phyloP scores from a whole-genome alignment of 2,329 filamentous ascomycete genomes.

The Apiospora arundinis region DNA sequence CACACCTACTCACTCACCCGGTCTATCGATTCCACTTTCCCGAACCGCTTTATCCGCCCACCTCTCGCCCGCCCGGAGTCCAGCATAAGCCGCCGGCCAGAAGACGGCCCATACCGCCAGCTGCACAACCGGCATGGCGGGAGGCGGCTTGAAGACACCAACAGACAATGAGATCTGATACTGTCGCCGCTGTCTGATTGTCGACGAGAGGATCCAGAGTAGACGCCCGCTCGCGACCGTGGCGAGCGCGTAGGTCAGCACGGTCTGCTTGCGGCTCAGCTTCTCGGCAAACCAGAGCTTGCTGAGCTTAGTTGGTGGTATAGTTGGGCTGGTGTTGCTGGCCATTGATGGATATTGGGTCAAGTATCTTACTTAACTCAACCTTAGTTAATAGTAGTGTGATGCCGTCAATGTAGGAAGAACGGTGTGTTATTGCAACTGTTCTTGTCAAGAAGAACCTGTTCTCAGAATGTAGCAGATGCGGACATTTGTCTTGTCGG shows the following conservation, averaged over 20 bases:
- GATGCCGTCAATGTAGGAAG: not conserved
- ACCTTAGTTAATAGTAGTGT: not conserved
- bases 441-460: not conserved
- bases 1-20: not conserved
- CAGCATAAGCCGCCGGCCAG: constrained; percentile 23
- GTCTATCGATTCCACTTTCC: constrained; percentile 22
- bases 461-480: not conserved
- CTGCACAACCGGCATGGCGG: constrained; percentile 9
- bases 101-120: constrained; percentile 27
- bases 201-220: constrained; percentile 9
- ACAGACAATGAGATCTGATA: not conserved
- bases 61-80: constrained; percentile 22
- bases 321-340: not conserved
- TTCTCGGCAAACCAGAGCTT: constrained; percentile 18
- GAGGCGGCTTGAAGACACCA: not conserved
- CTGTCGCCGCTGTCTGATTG: constrained; percentile 17
- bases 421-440: not conserved
- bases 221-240: constrained; percentile 5
- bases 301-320: not conserved
- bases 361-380: not conserved
- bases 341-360: not conserved
- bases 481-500: not conserved
- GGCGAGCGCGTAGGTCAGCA: constrained; percentile 6
- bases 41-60: constrained; percentile 23
- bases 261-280: not conserved